These are phyloP conservation scores for Xylaria longipes DNA, from an alignment of 495 filamentous ascomycete species.

Conservation along the genomic window DNA sequence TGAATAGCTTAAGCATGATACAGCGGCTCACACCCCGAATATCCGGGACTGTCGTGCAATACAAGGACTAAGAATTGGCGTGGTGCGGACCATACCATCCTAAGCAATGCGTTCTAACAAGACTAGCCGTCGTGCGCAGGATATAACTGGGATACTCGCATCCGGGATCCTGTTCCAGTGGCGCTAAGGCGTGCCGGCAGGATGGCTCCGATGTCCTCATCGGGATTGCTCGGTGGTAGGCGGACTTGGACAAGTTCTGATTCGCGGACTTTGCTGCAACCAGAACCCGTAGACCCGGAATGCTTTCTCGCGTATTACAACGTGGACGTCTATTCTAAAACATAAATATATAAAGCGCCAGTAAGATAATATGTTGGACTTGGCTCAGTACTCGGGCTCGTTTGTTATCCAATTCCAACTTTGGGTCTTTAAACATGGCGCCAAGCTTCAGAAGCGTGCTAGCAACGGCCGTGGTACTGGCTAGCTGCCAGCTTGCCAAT, in stretches of 20 bases:
- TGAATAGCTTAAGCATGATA: background rate
- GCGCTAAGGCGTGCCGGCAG: conserved; percentile 10
- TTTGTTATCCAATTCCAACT: background rate
- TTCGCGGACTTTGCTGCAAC: conserved; percentile 5
- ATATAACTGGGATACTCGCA: conserved; percentile 1
- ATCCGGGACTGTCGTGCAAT: conserved; percentile 12
- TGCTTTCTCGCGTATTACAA: background rate
- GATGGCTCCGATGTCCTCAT: conserved; percentile 25
- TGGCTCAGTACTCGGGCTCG: background rate
- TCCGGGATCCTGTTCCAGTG: conserved; percentile 3
- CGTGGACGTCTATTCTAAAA: background rate
- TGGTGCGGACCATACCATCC: background rate
- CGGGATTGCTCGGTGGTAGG: conserved; percentile 11
- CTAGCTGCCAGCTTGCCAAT: conserved; percentile 17
- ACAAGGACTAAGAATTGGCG: background rate
- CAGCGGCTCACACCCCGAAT: conserved; percentile 14
- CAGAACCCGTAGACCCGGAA: conserved; percentile 8
- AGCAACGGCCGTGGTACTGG: conserved; percentile 8
- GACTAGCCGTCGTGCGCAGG: background rate
- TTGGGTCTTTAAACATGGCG: conserved; percentile 10
- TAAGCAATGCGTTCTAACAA: background rate
- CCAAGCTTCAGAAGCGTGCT: conserved; percentile 26
- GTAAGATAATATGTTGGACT: background rate
- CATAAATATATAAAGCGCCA: conserved; percentile 7
- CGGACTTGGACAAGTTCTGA: conserved; percentile 5